phyloP scores from a whole-genome alignment of 1,284 basidiomycete species.

The Fomitopsis pinicola region DNA sequence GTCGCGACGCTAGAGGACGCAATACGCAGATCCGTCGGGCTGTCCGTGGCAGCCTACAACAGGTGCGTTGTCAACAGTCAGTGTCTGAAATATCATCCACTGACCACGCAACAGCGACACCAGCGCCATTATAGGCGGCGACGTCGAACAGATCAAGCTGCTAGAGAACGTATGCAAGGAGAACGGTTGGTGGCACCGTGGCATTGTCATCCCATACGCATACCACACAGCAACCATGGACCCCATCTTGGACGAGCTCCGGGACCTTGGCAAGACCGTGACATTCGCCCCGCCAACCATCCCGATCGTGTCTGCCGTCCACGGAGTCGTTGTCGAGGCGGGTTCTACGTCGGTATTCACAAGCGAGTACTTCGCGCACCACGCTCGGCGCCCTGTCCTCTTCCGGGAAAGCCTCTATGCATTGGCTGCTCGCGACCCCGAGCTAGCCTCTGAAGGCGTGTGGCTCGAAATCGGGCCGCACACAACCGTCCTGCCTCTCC shows the following conservation, averaged over 20 bases:
- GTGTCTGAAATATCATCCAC: no score
- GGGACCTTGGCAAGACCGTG: conserved; percentile 32
- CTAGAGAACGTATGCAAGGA: conserved; percentile 41
- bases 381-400: conserved; percentile 54
- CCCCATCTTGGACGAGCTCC: conserved; percentile 47
- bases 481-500: conserved; percentile 49
- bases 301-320: conserved; percentile 55
- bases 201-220: conserved; percentile 53
- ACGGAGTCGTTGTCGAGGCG: conserved; percentile 46
- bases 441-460: conserved; percentile 29
- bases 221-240: conserved; percentile 63
- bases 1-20: conserved; percentile 30
- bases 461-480: conserved; percentile 71
- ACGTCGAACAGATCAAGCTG: conserved; percentile 34
- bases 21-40: conserved; percentile 33
- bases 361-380: conserved; percentile 52
- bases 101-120: conserved; percentile 29
- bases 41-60: conserved; percentile 61
- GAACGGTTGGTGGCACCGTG: conserved; percentile 33
- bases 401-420: conserved; percentile 48
- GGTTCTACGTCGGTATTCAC: conserved; percentile 47
- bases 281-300: conserved; percentile 43
- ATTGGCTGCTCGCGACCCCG: conserved; percentile 27
- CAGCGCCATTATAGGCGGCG: conserved; percentile 56
- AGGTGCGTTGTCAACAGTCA: conserved; percentile 13